Evolutionary conservation across 75 land plant genomes (phyloP), one percentile per base, ranked within the genome.

Genomic region (Cunninghamia lanceolata): DNA sequence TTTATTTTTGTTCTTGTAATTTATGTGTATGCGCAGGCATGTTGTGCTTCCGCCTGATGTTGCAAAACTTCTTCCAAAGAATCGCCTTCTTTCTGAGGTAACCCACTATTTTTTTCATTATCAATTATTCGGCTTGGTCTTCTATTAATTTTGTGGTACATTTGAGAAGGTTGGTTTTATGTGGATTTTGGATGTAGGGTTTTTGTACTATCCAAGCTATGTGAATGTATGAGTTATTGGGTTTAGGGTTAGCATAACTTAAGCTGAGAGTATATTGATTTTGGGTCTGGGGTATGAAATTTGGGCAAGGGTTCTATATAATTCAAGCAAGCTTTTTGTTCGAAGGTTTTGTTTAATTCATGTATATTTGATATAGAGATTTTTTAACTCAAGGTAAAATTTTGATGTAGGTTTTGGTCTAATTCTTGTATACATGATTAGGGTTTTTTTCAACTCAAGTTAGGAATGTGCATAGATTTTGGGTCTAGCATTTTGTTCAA

Each of bases 31-130:
- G 52, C 87, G 21, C 87, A 97, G 99, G 90, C 97, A 95, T 88
- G 99, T 97, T 11, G 97, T 97, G 63, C 96, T 97, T 80, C 93
- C 97, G 52, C 94, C 96, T 9, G 99, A 97, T 21, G 94, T 95
- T 21, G 96, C 99, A 9, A 93, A 96, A 75, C 50, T 94, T 84
- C 95, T 97, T 25, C 99, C 96, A 5, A 95, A 95, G 91, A 93
- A 97, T 86, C 93, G 94, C 1, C 91, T 95, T 3, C 94, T 97
- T 53, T 92, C 95, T 52, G 99, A 97, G 91, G 99, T 97, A 91
- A 38, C 88, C 68, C 11, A 32, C 4, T 10, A 32, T n/a, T 32
- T 28, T n/a, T 32, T 75, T 2, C 13, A 4, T 45, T 45, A n/a
- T n/a, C n/a, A n/a, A n/a, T n/a, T n/a, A n/a, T 4, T 75, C n/a